Evolutionary conservation across 768 basidiomycete genomes (phyloP), one percentile per base, ranked within the genome.

Genomic region (Leccinum incarnatum): DNA sequence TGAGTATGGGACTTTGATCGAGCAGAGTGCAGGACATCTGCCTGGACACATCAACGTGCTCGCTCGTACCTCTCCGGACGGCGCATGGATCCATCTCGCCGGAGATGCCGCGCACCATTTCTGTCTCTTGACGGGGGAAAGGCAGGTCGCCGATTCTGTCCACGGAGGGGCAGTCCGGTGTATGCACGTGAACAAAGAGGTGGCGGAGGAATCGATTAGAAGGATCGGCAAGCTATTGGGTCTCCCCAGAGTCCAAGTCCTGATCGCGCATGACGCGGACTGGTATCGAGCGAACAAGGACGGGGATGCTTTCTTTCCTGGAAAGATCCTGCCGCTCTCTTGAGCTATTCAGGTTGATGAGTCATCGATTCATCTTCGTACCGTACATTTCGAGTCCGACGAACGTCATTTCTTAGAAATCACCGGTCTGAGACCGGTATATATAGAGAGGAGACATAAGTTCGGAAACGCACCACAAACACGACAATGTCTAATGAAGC

Each of bases 61-160:
- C 9, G 81, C 74, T 19, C 82, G 83, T 48, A 84, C 81, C 2
- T 82, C 79, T n/a, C 49, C 75, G 1, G 77, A 79, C 36, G 81
- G 81, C 6, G 76, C 69, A 15, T 86, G 83, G 83, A 72, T 85
- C 21, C 80, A 76, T 63, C 73, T 84, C 17, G 82, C 74, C 2
- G 83, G 79, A 0, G 83, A 85, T 62, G 78, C 79, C 54, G 83
- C 80, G 2, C 83, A 84, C 62, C 78, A 83, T 64, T 76, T 75
- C 72, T 70, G 75, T 14, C 70, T 84, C 27, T 65, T 84, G 46
- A 80, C 74, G 0, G 79, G 79, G 7, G 72, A 78, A 57, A 69
- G 70, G 10, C 62, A 75, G 3, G 74, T 84, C 25, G 74, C 75
- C 2, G 34, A 51, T 15, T 37, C 36, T n/a, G 36, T 58, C 34